These are phyloP conservation scores for Neopestalotiopsis clavispora DNA, from an alignment of 2,329 filamentous ascomycete genomes.

Conservation along the genomic window DNA sequence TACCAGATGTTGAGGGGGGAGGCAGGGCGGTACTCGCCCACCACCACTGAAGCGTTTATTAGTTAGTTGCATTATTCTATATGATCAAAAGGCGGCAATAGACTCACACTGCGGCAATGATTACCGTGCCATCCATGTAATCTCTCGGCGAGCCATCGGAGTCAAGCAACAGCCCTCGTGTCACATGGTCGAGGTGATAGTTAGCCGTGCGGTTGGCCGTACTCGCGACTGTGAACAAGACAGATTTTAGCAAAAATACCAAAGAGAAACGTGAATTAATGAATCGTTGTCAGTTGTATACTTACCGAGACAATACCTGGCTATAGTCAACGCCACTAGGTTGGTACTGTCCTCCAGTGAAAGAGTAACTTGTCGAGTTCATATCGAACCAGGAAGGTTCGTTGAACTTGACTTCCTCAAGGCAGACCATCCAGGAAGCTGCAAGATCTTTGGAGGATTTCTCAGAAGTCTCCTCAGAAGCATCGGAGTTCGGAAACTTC, in stretches of 20 bases:
- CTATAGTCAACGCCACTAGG: no score
- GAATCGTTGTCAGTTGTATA: no score
- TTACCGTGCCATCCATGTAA: constrained; percentile 9
- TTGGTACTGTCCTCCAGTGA: constrained; percentile 35
- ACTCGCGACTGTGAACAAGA: no score
- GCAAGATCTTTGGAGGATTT: neutral
- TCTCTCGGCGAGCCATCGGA: neutral
- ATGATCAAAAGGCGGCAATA: neutral
- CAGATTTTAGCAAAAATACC: no score
- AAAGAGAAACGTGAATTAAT: no score
- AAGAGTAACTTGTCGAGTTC: constrained; percentile 29
- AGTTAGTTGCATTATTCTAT: neutral
- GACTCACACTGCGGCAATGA: constrained; percentile 14
- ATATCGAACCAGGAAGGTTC: constrained; percentile 63
- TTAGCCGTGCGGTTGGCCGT: no score
- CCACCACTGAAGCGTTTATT: neutral
- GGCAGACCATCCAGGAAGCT: constrained; percentile 58
- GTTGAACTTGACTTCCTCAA: constrained; percentile 64
- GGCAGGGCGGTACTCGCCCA: neutral
- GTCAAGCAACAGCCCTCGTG: constrained; percentile 8
- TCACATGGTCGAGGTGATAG: no score
- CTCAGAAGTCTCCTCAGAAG: no score
- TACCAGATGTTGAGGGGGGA: no score
- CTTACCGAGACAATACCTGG: no score
- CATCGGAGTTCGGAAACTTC: no score